A percentile compares a stretch with the other conserved stretches of the same genome.
These are phyloP conservation scores for Scedosporium boydii DNA, from an alignment of 2,329 filamentous ascomycete genomes.

Conservation along the genomic window DNA sequence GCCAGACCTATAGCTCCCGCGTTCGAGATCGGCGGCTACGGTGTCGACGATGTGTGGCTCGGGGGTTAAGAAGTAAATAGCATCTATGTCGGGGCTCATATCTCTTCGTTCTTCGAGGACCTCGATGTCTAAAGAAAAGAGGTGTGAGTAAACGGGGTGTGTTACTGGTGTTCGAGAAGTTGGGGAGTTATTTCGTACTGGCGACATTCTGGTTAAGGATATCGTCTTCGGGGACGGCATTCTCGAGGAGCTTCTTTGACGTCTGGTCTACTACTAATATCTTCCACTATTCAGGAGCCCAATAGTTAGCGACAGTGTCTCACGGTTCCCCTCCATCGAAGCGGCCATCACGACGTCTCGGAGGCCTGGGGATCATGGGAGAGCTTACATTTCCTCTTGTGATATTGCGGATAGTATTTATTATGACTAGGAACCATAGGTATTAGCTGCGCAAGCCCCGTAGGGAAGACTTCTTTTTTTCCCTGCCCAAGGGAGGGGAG, in stretches of 20 bases:
- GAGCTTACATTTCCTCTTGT: constrained; percentile 68
- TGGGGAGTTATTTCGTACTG: constrained; percentile 50
- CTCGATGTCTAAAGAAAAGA: constrained; percentile 65
- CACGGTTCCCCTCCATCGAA: background rate
- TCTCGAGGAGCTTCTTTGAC: constrained; percentile 79
- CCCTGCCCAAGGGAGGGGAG: background rate
- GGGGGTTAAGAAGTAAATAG: constrained; percentile 83
- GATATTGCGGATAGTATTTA: constrained; percentile 66
- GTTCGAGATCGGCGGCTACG: constrained; percentile 84
- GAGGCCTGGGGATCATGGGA: background rate
- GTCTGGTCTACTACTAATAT: constrained; percentile 80
- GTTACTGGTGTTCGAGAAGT: background rate
- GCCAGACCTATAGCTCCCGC: constrained; percentile 66
- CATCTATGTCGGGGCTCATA: constrained; percentile 82
- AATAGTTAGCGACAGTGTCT: background rate
- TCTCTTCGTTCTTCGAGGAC: constrained; percentile 80
- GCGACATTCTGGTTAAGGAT: constrained; percentile 95
- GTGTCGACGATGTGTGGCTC: constrained; percentile 86
- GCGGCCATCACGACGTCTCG: background rate
- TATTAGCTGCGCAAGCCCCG: constrained; percentile 21
- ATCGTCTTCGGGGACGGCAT: constrained; percentile 88
- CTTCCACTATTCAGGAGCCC: constrained; percentile 64
- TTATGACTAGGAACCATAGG: constrained; percentile 39
- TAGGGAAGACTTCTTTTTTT: background rate
- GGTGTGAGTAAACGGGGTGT: constrained; percentile 11